phyloP scores from a whole-genome alignment of 2,329 filamentous ascomycete genomes.

The Coniosporium tulheliwenetii region DNA sequence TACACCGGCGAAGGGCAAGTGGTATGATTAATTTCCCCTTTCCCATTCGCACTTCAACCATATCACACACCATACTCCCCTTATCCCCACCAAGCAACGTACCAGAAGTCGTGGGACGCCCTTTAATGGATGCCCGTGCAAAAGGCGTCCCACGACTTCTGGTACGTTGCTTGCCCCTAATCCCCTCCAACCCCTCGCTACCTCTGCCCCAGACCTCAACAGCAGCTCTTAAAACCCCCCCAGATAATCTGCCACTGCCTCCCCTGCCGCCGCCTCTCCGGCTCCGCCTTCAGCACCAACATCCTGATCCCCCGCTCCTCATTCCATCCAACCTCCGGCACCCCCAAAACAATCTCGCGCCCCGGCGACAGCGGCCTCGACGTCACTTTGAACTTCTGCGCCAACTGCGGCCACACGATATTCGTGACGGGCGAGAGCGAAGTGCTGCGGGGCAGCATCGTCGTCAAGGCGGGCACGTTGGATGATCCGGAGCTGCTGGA shows the following conservation, averaged over 20 bases:
- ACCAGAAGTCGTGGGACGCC: too few relatives aligned
- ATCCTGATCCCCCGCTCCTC: constrained; percentile 2
- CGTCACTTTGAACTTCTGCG: neutral
- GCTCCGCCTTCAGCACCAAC: constrained; percentile 1
- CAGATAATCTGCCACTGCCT: constrained; percentile 6
- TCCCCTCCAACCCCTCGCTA: neutral
- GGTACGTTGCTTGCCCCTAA: too few relatives aligned
- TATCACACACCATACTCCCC: neutral
- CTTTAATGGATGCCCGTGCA: too few relatives aligned
- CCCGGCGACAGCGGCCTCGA: neutral
- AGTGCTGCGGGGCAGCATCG: neutral
- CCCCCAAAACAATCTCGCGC: neutral
- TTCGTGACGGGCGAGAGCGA: neutral
- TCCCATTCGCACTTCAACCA: neutral
- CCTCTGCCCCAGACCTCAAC: too few relatives aligned
- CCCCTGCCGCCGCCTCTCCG: constrained; percentile 5
- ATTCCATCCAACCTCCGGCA: neutral
- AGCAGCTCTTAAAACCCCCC: too few relatives aligned
- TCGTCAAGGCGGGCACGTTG: neutral
- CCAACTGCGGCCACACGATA: neutral
- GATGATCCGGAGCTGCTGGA: neutral
- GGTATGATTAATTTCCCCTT: neutral
- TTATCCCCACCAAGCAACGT: too few relatives aligned
- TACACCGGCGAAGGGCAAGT: neutral
- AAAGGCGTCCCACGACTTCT: too few relatives aligned